Conservation (phyloP, 2,329 filamentous ascomycete genomes). For the Exophiala aquamarina region DNA sequence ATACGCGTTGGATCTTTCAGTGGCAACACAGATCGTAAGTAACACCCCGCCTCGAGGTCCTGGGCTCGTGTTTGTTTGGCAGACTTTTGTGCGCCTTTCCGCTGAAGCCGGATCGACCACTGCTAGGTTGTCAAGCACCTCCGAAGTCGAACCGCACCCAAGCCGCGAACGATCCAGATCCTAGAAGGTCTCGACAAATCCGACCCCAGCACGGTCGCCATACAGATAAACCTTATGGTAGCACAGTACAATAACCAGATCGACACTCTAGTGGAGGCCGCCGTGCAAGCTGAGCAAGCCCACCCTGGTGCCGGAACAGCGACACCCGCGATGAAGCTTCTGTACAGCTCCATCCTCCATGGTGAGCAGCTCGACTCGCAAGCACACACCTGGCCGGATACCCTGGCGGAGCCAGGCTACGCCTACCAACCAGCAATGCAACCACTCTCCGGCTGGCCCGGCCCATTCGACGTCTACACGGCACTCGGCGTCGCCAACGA, state of each 20-base stretch:
- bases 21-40: slow-evolving; percentile 3
- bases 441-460: background rate
- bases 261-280: background rate
- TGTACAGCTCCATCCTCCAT: background rate
- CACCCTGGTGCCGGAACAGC: too few species aligned
- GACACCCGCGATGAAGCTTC: too few species aligned
- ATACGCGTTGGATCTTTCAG: slow-evolving; percentile 1
- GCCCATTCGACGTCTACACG: slow-evolving; percentile 2
- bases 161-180: slow-evolving; percentile 2
- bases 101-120: background rate
- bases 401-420: background rate
- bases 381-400: background rate
- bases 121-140: slow-evolving; percentile 2
- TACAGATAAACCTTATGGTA: slow-evolving; percentile 1
- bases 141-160: background rate
- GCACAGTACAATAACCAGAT: background rate
- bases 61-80: too few species aligned
- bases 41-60: background rate
- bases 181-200: background rate
- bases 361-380: slow-evolving; percentile 1
- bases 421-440: background rate
- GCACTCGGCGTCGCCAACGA: background rate
- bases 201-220: background rate
- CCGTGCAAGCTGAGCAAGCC: too few species aligned
- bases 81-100: too few species aligned